Percentiles rank a stretch among this genome's conserved stretches.
phyloP scores from a whole-genome alignment of 139 green algal genomes.

The Yamagishiella unicocca region DNA sequence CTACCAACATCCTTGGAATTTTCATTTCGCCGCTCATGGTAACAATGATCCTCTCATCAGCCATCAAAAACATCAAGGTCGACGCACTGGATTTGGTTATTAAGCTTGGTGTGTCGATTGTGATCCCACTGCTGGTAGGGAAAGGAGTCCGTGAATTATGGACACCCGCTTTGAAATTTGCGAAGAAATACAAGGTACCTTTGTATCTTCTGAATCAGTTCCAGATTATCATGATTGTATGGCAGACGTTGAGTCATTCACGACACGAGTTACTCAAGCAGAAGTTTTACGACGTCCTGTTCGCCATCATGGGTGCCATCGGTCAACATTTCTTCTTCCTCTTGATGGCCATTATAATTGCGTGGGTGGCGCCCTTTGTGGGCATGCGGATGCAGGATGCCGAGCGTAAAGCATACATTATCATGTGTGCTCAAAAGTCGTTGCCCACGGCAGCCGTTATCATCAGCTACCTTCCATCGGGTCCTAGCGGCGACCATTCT shows the following conservation, averaged over 20 bases:
- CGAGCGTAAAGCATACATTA: slow-evolving; percentile 69
- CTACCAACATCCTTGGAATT: slow-evolving; percentile 85
- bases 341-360: slow-evolving; percentile 64
- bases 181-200: slow-evolving; percentile 63
- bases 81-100: slow-evolving; percentile 78
- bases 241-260: slow-evolving; percentile 74
- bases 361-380: slow-evolving; percentile 57
- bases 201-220: slow-evolving; percentile 74
- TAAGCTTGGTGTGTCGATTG: slow-evolving; percentile 84
- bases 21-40: slow-evolving; percentile 78
- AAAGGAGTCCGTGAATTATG: slow-evolving; percentile 71
- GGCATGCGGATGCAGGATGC: slow-evolving; percentile 46
- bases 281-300: slow-evolving; percentile 69
- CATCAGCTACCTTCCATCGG: slow-evolving; percentile 60
- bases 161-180: slow-evolving; percentile 41
- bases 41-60: slow-evolving; percentile 63
- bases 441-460: slow-evolving; percentile 74
- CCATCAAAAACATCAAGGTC: slow-evolving; percentile 60
- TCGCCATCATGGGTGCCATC: slow-evolving; percentile 44
- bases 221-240: slow-evolving; percentile 77
- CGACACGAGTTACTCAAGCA: slow-evolving; percentile 68
- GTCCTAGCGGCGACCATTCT: background rate
- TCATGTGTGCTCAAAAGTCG: slow-evolving; percentile 79
- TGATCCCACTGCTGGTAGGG: slow-evolving; percentile 76
- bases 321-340: slow-evolving; percentile 76